A percentile compares a stretch with the other conserved stretches of the same genome.
Conservation (phyloP, 345 rosid genomes). For the Carallia pectinifolia region DNA sequence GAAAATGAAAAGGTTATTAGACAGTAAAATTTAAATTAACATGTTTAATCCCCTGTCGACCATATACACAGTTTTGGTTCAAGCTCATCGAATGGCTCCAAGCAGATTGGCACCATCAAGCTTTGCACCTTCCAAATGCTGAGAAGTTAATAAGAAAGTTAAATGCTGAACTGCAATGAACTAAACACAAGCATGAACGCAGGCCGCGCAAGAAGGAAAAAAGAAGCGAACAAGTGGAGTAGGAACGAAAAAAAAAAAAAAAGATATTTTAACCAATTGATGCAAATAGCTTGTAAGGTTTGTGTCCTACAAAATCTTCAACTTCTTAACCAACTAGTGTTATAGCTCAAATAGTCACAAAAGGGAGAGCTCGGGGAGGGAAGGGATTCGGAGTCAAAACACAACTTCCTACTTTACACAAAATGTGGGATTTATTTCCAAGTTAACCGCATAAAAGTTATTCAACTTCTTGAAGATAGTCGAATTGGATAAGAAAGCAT, state of each 20-base stretch:
- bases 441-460: no score
- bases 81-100: conserved; percentile 62
- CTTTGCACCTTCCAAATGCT: conserved; percentile 83
- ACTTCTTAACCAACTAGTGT: no score
- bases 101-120: conserved; percentile 87
- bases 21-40: neutral
- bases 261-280: neutral
- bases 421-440: no score
- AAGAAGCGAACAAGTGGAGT: no score
- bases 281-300: neutral
- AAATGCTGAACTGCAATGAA: neutral
- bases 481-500: no score
- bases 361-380: no score
- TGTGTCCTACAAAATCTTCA: neutral
- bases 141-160: conserved; percentile 10
- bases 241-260: neutral
- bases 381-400: no score
- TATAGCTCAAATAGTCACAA: no score
- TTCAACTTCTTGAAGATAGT: no score
- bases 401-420: no score
- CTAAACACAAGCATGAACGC: no score
- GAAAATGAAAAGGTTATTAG: neutral
- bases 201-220: no score
- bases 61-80: neutral
- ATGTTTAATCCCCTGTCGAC: neutral